phyloP scores from a whole-genome alignment of 2,329 filamentous ascomycete genomes.

The Ploettnerulaceae sp. region DNA sequence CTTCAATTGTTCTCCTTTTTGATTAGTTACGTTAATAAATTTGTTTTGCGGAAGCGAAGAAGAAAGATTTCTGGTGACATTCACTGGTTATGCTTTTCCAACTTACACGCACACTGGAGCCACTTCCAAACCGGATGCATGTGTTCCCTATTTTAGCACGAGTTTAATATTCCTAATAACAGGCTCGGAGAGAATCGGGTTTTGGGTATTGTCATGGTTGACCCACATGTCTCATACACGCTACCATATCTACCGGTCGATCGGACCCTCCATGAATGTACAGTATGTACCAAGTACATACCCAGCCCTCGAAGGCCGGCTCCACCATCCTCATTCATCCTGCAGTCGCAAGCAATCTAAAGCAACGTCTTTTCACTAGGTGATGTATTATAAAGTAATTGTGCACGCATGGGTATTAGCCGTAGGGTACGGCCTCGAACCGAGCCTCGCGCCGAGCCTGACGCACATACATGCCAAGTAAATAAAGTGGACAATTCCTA shows the following conservation, averaged over 20 bases:
- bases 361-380: not conserved
- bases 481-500: slow-evolving; percentile 9
- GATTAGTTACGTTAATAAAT: too few species aligned
- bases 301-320: not conserved
- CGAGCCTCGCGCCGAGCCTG: slow-evolving; percentile 18
- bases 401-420: slow-evolving; percentile 2
- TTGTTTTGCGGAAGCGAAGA: too few species aligned
- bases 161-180: not conserved
- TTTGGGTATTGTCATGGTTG: slow-evolving; percentile 5
- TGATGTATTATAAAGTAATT: not conserved
- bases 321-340: slow-evolving; percentile 9
- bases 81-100: too few species aligned
- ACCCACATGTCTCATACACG: slow-evolving; percentile 3
- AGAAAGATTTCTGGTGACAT: too few species aligned
- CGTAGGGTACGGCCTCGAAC: slow-evolving; percentile 10
- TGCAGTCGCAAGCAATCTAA: slow-evolving; percentile 1
- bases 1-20: too few species aligned
- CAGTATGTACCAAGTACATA: slow-evolving; percentile 3
- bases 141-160: not conserved
- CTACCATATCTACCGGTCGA: slow-evolving; percentile 9
- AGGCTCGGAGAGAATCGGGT: slow-evolving; percentile 2
- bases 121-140: not conserved
- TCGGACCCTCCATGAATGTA: slow-evolving; percentile 9
- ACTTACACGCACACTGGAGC: not conserved
- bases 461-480: slow-evolving; percentile 15